Conservation (phyloP, 1,284 basidiomycete species). For the Pholiota adiposa region DNA sequence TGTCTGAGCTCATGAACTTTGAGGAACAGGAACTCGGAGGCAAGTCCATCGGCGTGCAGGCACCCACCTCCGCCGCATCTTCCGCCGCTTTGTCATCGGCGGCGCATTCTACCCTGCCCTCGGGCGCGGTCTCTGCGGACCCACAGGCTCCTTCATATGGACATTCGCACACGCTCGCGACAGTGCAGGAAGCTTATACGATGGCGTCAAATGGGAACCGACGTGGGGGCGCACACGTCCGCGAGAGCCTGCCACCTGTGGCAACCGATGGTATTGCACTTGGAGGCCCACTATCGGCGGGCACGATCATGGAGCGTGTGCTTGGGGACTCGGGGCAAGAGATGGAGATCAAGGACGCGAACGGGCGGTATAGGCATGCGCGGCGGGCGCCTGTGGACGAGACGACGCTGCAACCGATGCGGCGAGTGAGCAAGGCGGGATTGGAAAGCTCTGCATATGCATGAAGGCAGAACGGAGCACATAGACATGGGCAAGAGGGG, state of each 20-base stretch:
- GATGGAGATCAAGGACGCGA: slow-evolving; percentile 82
- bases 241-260: slow-evolving; percentile 80
- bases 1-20: slow-evolving; percentile 95
- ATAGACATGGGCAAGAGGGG: not conserved
- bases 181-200: slow-evolving; percentile 16
- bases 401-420: slow-evolving; percentile 82
- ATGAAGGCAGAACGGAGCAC: not conserved
- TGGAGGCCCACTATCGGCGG: slow-evolving; percentile 43
- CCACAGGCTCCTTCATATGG: not conserved
- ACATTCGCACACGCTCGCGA: slow-evolving; percentile 5
- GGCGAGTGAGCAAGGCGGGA: slow-evolving; percentile 89
- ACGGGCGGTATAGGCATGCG: slow-evolving; percentile 84
- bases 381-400: slow-evolving; percentile 85
- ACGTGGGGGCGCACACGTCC: slow-evolving; percentile 58
- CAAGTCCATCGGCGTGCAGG: slow-evolving; percentile 76
- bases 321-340: slow-evolving; percentile 74
- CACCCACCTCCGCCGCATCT: slow-evolving; percentile 28
- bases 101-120: not conserved
- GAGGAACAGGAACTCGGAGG: slow-evolving; percentile 89
- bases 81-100: slow-evolving; percentile 8
- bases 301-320: slow-evolving; percentile 39
- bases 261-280: slow-evolving; percentile 27
- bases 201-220: slow-evolving; percentile 22
- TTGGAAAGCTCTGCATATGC: slow-evolving; percentile 60
- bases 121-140: slow-evolving; percentile 2